These are phyloP conservation scores for Lentinula novae-zelandiae DNA, from an alignment of 1,284 basidiomycete species.

Conservation along the genomic window DNA sequence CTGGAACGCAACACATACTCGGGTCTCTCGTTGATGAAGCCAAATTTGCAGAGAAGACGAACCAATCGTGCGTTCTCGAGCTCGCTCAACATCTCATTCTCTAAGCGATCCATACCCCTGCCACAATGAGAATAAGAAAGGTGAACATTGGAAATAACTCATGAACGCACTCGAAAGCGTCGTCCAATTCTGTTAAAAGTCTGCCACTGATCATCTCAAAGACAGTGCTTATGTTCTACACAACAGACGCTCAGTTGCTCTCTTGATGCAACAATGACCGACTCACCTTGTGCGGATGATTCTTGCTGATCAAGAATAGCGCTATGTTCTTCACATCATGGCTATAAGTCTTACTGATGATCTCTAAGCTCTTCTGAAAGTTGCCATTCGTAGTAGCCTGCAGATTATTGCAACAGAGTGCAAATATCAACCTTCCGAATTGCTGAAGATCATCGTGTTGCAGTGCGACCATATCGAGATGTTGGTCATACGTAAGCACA, in stretches of 20 bases:
- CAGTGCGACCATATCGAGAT: slow-evolving; percentile 53
- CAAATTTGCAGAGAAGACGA: slow-evolving; percentile 89
- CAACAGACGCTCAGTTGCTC: neutral
- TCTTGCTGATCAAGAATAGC: slow-evolving; percentile 75
- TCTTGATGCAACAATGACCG: neutral
- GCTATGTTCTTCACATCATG: slow-evolving; percentile 81
- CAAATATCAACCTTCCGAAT: slow-evolving; percentile 84
- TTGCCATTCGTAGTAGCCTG: slow-evolving; percentile 57
- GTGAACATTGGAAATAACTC: slow-evolving; percentile 22
- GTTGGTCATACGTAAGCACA: slow-evolving; percentile 73
- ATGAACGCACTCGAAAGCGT: slow-evolving; percentile 63
- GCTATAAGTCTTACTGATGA: slow-evolving; percentile 73
- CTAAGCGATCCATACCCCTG: slow-evolving; percentile 80
- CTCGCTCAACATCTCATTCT: slow-evolving; percentile 83
- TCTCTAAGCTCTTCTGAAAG: slow-evolving; percentile 76
- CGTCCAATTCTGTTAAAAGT: slow-evolving; percentile 81
- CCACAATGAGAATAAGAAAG: slow-evolving; percentile 6
- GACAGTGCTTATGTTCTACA: slow-evolving; percentile 74
- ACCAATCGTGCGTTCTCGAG: slow-evolving; percentile 98
- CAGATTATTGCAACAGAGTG: slow-evolving; percentile 71
- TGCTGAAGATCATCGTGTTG: slow-evolving; percentile 89
- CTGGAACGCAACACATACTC: slow-evolving; percentile 58
- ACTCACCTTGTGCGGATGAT: slow-evolving; percentile 56
- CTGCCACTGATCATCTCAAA: slow-evolving; percentile 77
- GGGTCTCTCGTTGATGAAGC: slow-evolving; percentile 97